Evolutionary conservation across 148 eudicot species (phyloP), one percentile per base, ranked within the genome.

Genomic region (Limonium bicolor): DNA sequence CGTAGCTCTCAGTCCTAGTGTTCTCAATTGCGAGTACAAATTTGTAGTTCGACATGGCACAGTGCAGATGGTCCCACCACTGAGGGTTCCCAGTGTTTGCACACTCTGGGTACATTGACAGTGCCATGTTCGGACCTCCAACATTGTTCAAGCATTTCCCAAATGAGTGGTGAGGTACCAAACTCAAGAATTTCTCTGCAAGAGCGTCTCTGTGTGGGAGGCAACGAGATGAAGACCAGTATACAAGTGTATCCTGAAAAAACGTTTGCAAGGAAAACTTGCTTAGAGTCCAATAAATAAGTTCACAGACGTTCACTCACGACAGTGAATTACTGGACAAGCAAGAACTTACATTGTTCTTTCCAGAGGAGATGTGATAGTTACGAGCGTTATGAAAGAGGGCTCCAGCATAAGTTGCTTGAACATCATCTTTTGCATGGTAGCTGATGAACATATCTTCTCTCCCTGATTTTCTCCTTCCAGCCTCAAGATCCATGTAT

Each of bases 221-320:
- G 55, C 97, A 90, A n/a, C 97, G 93, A 2, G 97, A 90, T 16
- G 97, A 90, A n/a, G 97, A 90, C 97, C 97, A 90, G 53, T 90
- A 90, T 50, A 90, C 75, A 16, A 90, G 87, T 12, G 73, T 64
- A 32, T 84, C 95, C 97, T 90, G 64, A 20, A 56, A 54, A 56
- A n/a, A n/a, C n/a, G n/a, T n/a, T n/a, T n/a, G n/a, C n/a, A n/a
- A 26, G 26, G 4, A 38, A 21, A 49, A 12, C 13, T 7, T 14
- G 54, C 15, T 46, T 5, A 59, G 5, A 33, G 14, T 29, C 12
- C 21, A 3, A 27, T 14, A 4, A 1, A 7, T 0, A 14, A 4
- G 13, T 19, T 39, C 21, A 8, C 43, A n/a, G 11, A 15, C 22
- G 2, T 10, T 22, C 29, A 35, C 21, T 29, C 9, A 34, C 22